Conservation (phyloP, 306 rosid species). For the Prunus mira region DNA sequence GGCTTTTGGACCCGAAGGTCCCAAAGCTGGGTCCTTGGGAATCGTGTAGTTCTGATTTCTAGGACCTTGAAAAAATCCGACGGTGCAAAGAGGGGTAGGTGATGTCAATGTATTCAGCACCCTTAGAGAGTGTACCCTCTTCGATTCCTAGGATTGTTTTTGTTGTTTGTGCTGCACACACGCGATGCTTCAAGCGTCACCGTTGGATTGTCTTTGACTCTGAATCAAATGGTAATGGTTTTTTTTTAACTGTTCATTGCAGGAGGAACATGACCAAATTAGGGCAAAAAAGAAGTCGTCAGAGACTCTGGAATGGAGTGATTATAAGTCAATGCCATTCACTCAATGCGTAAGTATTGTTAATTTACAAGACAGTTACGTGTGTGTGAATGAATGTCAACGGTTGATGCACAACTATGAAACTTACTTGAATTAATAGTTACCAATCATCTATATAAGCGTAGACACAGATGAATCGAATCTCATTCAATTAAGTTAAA, state of each 20-base stretch:
- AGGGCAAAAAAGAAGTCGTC: slow-evolving; percentile 53
- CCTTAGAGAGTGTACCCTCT: neutral
- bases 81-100: slow-evolving; percentile 14
- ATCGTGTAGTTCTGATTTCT: slow-evolving; percentile 40
- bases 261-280: slow-evolving; percentile 89
- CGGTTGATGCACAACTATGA: neutral
- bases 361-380: neutral
- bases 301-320: slow-evolving; percentile 50
- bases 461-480: too few species aligned
- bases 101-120: neutral
- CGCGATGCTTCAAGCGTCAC: neutral
- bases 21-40: slow-evolving; percentile 19
- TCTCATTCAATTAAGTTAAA: too few species aligned
- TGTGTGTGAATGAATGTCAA: too few species aligned
- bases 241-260: slow-evolving; percentile 13
- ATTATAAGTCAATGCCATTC: slow-evolving; percentile 88
- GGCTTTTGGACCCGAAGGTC: slow-evolving; percentile 1
- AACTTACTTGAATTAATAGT: too few species aligned
- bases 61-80: slow-evolving; percentile 18
- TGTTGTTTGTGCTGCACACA: neutral
- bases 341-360: slow-evolving; percentile 75
- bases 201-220: neutral
- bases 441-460: too few species aligned
- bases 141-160: slow-evolving; percentile 18
- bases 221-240: neutral